phyloP scores from a whole-genome alignment of 2,329 filamentous ascomycete genomes.

The Alternaria sp. region DNA sequence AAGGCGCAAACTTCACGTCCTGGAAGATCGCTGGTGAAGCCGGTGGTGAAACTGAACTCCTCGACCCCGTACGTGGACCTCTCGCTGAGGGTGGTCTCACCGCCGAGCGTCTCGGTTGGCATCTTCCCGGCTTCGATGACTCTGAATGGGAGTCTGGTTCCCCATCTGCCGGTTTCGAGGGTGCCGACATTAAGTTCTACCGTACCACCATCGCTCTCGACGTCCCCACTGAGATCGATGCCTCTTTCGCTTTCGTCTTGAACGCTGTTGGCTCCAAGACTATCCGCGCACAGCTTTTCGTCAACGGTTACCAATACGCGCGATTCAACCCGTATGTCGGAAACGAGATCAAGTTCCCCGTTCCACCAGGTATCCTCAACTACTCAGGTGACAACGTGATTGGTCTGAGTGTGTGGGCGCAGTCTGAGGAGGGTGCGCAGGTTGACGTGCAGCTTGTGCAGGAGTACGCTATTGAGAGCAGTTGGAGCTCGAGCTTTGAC shows the following conservation, averaged over 20 bases:
- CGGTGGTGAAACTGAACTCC: slow-evolving; percentile 57
- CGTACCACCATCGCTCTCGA: slow-evolving; percentile 62
- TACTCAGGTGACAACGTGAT: slow-evolving; percentile 68
- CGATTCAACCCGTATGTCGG: slow-evolving; percentile 69
- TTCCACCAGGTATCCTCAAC: slow-evolving; percentile 67
- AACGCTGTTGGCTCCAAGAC: slow-evolving; percentile 56
- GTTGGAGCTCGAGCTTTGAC: slow-evolving; percentile 62
- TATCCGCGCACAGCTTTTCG: slow-evolving; percentile 65
- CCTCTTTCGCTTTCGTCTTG: slow-evolving; percentile 65
- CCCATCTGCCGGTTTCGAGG: slow-evolving; percentile 55
- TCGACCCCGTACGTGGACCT: slow-evolving; percentile 66
- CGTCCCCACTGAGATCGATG: slow-evolving; percentile 63
- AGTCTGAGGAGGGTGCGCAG: slow-evolving; percentile 62
- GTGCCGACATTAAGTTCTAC: slow-evolving; percentile 66
- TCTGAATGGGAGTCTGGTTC: slow-evolving; percentile 53
- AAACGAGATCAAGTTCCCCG: slow-evolving; percentile 67
- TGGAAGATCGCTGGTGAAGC: slow-evolving; percentile 69
- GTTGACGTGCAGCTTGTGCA: slow-evolving; percentile 61
- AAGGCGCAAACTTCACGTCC: slow-evolving; percentile 57
- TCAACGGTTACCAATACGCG: slow-evolving; percentile 73
- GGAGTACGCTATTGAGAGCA: slow-evolving; percentile 64
- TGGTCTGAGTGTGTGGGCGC: slow-evolving; percentile 67
- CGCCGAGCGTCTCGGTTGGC: slow-evolving; percentile 67
- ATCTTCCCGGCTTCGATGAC: slow-evolving; percentile 66
- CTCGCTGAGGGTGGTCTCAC: slow-evolving; percentile 68